A percentile compares a stretch with the other conserved stretches of the same genome.
Conservation (phyloP, 2,329 filamentous ascomycete species). For the Exophiala viscosa region DNA sequence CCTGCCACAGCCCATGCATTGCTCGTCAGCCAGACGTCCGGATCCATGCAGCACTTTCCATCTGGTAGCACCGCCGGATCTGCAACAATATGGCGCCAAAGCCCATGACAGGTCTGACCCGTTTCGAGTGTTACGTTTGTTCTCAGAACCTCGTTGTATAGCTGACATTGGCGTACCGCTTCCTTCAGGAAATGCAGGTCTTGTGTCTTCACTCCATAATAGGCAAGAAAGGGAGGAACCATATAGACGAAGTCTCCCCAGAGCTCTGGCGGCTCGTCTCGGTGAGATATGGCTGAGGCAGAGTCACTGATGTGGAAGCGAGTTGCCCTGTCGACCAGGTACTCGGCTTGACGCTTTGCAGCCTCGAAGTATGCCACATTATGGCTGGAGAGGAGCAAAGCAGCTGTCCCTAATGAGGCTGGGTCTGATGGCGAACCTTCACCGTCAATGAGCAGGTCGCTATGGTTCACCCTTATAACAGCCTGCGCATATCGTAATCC, state of each 20-base stretch:
- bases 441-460: slow-evolving; percentile 4
- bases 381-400: slow-evolving; percentile 42
- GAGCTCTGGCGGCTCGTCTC: slow-evolving; percentile 41
- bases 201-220: slow-evolving; percentile 41
- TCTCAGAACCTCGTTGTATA: slow-evolving; percentile 42
- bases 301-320: slow-evolving; percentile 40
- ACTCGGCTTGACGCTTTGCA: slow-evolving; percentile 40
- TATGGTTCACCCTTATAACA: slow-evolving; percentile 3
- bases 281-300: slow-evolving; percentile 44
- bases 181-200: slow-evolving; percentile 36
- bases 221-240: slow-evolving; percentile 50
- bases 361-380: slow-evolving; percentile 35
- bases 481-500: slow-evolving; percentile 3
- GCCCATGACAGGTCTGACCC: slow-evolving; percentile 23
- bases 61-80: slow-evolving; percentile 35
- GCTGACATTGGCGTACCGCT: slow-evolving; percentile 39
- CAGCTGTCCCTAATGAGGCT: slow-evolving; percentile 44
- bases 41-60: slow-evolving; percentile 42
- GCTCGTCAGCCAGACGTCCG: slow-evolving; percentile 29
- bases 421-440: slow-evolving; percentile 35
- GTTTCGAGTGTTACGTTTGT: slow-evolving; percentile 23
- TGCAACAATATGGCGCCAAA: slow-evolving; percentile 49
- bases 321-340: slow-evolving; percentile 40
- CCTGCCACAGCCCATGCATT: slow-evolving; percentile 50
- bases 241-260: slow-evolving; percentile 52